Conservation (phyloP, 2,329 filamentous ascomycete genomes). For the Penicillium palitans region DNA sequence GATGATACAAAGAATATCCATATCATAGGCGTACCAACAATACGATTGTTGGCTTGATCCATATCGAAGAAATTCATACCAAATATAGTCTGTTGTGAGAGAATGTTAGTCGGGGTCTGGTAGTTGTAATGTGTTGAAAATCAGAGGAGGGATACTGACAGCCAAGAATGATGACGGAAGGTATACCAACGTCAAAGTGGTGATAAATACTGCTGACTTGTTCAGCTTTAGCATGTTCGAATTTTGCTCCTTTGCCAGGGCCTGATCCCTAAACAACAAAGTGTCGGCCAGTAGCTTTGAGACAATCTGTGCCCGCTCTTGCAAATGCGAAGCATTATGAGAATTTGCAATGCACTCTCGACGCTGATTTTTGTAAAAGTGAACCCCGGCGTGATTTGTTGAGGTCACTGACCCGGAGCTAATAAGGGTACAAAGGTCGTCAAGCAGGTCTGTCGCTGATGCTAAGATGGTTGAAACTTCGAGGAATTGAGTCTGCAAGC, state of each 20-base stretch:
- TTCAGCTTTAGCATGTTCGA: neutral
- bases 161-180: neutral
- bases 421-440: neutral
- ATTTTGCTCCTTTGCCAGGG: neutral
- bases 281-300: neutral
- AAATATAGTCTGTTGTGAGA: neutral
- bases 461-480: neutral
- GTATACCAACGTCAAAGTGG: neutral
- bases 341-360: neutral
- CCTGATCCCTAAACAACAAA: neutral
- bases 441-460: neutral
- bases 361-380: neutral
- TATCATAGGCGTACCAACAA: neutral
- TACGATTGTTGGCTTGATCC: neutral
- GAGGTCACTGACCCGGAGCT: neutral
- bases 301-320: neutral
- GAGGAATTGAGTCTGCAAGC: neutral
- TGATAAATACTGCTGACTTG: neutral
- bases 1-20: neutral
- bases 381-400: neutral
- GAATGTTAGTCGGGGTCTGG: neutral
- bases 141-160: neutral
- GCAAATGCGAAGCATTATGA: neutral
- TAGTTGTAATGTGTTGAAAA: neutral
- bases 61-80: neutral